Evolutionary conservation across 192 early-diverging fungal species (phyloP), one percentile per base, ranked within the genome.

Genomic region (Coemansia sp.): DNA sequence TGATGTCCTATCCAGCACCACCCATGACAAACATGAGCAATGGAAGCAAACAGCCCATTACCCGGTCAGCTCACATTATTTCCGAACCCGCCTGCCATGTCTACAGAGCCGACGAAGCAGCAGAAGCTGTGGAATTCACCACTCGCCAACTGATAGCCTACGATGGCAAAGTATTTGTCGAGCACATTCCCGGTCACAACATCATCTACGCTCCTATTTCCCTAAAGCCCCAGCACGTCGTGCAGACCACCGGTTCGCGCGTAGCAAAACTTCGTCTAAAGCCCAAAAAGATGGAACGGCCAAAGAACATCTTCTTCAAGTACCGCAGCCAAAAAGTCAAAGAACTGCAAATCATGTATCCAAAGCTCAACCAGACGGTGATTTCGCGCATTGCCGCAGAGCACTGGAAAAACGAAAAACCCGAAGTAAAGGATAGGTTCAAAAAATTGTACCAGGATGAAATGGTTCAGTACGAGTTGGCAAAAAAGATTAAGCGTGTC

Each of bases 301-400:
- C 85, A 1, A 75, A 74, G 65, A 86, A 86, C 68, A 74, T 81
- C 7, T 86, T 86, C 62, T 81, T 86, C 75, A 76, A 79, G 65
- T 86, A 86, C 70, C 79, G 85, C 28, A 79, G 75, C 37, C 61
- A 76, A 53, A 82, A 83, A 45, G 73, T 76, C 18, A 73, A 75
- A 12, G 81, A 79, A 51, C 60, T 86, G 3, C 68, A 74, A 12
- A 35, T 54, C 20, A 51, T 66, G 43, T 72, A 79, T 58, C 83
- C 83, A 2, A 79, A 82, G n/a, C 58, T 82, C 15, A 83, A 79
- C 65, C 80, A 86, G 37, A 85, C 81, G 4, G 66, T 76, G 17
- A 79, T 86, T 52, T 87, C 86, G 2, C 71, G 75, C 12, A 85
- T 81, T 67, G 77, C 82, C 32, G 79, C 80, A 28, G 78, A 86